Evolutionary conservation across 805 yeast genomes (phyloP), one percentile per base, ranked within the genome.

Genomic region (Barnettozyma salicaria): DNA sequence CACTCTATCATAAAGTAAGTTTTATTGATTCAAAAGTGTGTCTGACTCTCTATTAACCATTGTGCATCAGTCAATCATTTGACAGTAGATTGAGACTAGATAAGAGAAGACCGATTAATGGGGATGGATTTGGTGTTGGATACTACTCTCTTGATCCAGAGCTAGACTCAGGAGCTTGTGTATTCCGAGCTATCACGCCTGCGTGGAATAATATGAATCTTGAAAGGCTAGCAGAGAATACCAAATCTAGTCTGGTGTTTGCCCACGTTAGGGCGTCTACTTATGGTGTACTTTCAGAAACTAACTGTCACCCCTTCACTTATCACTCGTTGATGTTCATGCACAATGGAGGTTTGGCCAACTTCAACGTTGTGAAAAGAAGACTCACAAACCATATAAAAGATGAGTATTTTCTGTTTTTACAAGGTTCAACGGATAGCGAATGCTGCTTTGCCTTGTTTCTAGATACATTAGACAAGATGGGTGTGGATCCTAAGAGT

Each of bases 121-220:
- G 98, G 28, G 98, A 92, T 60, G 98, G 98, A 1, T 92, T 92
- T 59, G 98, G 98, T 2, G 90, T 92, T 17, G 97, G 97, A 1
- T 92, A 92, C 62, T 92, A 92, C 55, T 69, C 78, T 4, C 50
- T 64, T n/a, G 82, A 75, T 30, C 63, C 63, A 8, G 79, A 75
- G 32, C 60, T 73, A 14, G 74, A 71, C 27, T 74, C 76, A 29
- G 84, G 87, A 2, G 97, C 98, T 19, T 92, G 97, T 60, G 72
- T 88, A 3, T 92, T 85, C 65, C 80, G 87, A 49, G 97, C 97
- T 10, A 92, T 89, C 32, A 92, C 98, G 0, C 98, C 98, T 0
- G 95, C 96, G 1, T 92, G 98, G 98, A 92, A 92, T 63, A 92
- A 92, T 59, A 76, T 84, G 53, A 92, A 92, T 53, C 64, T 92